Evolutionary conservation across 208 protist species (phyloP).

Genomic region (Strigomonas oncopelti): DNA sequence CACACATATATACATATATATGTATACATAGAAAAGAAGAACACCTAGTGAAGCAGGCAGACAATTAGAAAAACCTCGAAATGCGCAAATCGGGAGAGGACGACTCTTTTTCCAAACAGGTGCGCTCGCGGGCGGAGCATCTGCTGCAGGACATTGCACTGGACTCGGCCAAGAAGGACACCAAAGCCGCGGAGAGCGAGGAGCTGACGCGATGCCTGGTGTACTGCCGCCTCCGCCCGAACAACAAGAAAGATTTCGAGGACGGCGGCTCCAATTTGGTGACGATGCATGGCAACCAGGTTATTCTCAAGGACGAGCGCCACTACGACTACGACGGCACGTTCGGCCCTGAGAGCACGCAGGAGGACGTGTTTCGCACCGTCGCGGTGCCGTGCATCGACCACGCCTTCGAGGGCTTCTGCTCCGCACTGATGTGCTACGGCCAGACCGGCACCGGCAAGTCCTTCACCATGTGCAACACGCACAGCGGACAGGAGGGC

Average conservation of each 20-base stretch:
- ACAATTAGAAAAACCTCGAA: not conserved
- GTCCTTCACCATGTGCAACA: conserved; percentile 90
- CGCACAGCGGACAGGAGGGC: conserved; percentile 62
- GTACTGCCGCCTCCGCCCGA: conserved; percentile 72
- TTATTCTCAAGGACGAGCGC: conserved; percentile 75
- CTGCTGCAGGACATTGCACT: conserved; percentile 16
- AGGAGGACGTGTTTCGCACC: conserved; percentile 75
- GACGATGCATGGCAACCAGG: conserved; percentile 42
- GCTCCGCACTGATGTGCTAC: conserved; percentile 88
- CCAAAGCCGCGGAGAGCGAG: not conserved
- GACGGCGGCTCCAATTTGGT: conserved; percentile 59
- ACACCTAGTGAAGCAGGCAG: too few relatives aligned
- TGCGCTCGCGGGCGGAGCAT: conserved; percentile 1
- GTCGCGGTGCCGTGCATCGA: conserved; percentile 77
- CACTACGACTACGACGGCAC: conserved; percentile 85
- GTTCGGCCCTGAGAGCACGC: conserved; percentile 62
- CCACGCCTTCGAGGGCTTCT: conserved; percentile 86
- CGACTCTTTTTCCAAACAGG: conserved; percentile 1
- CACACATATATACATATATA: too few relatives aligned
- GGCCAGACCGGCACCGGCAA: conserved; percentile 91
- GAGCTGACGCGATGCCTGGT: conserved; percentile 69
- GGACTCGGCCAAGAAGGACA: conserved; percentile 7
- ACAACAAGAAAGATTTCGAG: conserved; percentile 66
- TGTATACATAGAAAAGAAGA: too few relatives aligned
- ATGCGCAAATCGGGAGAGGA: not conserved